A percentile compares a stretch with the other conserved stretches of the same genome.
These are phyloP conservation scores for Bathelium albidoporum DNA, from an alignment of 495 filamentous ascomycete species.

Conservation along the genomic window DNA sequence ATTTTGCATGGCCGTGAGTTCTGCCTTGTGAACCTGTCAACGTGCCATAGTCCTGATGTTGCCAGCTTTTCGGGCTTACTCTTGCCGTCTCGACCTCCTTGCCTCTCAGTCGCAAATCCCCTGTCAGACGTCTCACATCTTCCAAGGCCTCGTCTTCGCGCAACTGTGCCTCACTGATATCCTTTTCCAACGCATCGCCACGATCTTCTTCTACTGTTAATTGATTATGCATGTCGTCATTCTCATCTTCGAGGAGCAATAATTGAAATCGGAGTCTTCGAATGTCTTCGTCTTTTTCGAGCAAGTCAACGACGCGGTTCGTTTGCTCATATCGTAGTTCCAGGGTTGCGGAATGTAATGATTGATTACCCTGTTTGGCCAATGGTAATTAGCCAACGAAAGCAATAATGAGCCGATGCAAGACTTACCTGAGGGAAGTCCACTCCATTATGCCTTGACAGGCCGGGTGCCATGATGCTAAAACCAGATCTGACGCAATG, in stretches of 20 bases:
- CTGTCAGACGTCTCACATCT: slow-evolving; percentile 46
- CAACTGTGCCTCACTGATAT: slow-evolving; percentile 44
- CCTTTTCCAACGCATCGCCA: slow-evolving; percentile 36
- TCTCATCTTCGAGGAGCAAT: slow-evolving; percentile 61
- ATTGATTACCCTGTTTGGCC: slow-evolving; percentile 21
- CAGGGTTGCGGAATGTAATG: slow-evolving; percentile 39
- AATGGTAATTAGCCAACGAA: neutral
- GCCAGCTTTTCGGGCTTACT: slow-evolving; percentile 35
- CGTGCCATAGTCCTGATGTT: neutral
- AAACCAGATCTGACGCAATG: neutral
- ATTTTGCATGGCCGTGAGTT: slow-evolving; percentile 52
- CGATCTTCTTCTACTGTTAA: slow-evolving; percentile 46
- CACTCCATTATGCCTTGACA: neutral
- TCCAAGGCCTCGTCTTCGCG: slow-evolving; percentile 48
- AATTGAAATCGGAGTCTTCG: slow-evolving; percentile 55
- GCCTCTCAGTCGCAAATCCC: slow-evolving; percentile 44
- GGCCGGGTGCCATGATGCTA: neutral
- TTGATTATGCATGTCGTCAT: slow-evolving; percentile 51
- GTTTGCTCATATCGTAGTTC: slow-evolving; percentile 59
- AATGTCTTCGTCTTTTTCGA: slow-evolving; percentile 58
- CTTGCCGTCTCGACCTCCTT: slow-evolving; percentile 58
- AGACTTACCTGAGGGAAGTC: neutral
- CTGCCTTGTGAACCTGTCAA: slow-evolving; percentile 39
- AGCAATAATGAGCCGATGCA: neutral
- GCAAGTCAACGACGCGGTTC: slow-evolving; percentile 44